Evolutionary conservation across 1,284 basidiomycete genomes (phyloP), one percentile per base, ranked within the genome.

Genomic region (Leccinum fuscescens): DNA sequence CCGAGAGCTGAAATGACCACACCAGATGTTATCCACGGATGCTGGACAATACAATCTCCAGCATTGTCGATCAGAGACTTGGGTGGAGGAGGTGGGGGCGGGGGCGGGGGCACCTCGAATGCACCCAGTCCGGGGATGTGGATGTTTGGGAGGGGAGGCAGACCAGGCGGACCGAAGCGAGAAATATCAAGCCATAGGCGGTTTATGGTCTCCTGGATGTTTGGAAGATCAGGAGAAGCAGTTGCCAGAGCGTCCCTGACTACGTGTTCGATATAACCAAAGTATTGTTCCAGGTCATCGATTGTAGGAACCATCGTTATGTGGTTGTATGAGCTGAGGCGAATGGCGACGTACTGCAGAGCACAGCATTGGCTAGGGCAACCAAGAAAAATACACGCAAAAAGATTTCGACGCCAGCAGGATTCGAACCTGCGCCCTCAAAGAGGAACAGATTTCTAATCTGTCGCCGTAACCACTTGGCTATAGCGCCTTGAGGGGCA

Each of bases 141-240:
- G 31, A 89, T 79, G 27, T 86, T 82, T 35, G 86, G 84, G 59
- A 92, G 79, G 55, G 81, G 75, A n/a, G 86, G 82, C 56, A 89
- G 64, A 31, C 76, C 79, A 59, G 81, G 79, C 20, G 89, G 90
- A 27, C 90, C 89, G 72, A 89, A 92, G 55, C 90, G 85, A 54
- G 88, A 82, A 65, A 93, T 84, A 69, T 93, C 90, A 27, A 84
- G 76, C 87, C 88, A 92, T 58, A 92, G 78, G 48, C 86, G 82
- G 65, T 86, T 80, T n/a, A 88, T 74, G 20, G 83, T 81, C 62
- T 89, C 85, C 56, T 83, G 81, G 56, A 92, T 76, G 64, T 79
- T 83, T 33, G 85, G 84, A 56, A 90, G 73, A 66, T 85, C 84
- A 33, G 83, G 79, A 3, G 84, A 80, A 8, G 82, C 84, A 31